A percentile compares a stretch with the other conserved stretches of the same genome.
These are phyloP conservation scores for Deakozyma indianensis DNA, from an alignment of 805 yeast genomes.

Conservation along the genomic window DNA sequence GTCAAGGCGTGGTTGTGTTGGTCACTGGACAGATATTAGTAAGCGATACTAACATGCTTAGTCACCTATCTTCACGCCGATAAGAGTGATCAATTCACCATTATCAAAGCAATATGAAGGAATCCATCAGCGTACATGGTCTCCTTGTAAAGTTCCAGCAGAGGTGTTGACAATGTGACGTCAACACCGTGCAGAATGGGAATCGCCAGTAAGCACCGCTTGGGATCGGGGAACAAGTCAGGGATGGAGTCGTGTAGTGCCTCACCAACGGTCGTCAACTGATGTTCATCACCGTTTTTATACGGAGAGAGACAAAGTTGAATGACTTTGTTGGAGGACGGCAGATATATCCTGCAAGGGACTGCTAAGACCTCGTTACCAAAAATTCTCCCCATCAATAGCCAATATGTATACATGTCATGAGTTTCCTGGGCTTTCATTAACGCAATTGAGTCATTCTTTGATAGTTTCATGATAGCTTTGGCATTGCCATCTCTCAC, in stretches of 20 bases:
- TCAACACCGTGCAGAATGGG: slow-evolving; percentile 44
- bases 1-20: no score
- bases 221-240: slow-evolving; percentile 30
- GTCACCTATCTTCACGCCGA: no score
- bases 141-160: slow-evolving; percentile 31
- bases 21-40: no score
- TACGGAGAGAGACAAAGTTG: slow-evolving; percentile 20
- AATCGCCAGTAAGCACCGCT: slow-evolving; percentile 24
- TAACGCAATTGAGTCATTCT: slow-evolving; percentile 39
- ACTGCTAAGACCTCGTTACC: slow-evolving; percentile 10
- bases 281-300: slow-evolving; percentile 7
- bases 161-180: slow-evolving; percentile 29
- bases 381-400: slow-evolving; percentile 11
- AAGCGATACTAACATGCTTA: no score
- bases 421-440: slow-evolving; percentile 29
- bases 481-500: slow-evolving; percentile 67
- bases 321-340: slow-evolving; percentile 21
- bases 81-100: background rate
- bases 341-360: slow-evolving; percentile 22
- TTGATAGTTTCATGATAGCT: slow-evolving; percentile 63
- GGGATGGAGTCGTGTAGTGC: slow-evolving; percentile 29
- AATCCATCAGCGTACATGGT: slow-evolving; percentile 50
- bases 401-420: slow-evolving; percentile 16
- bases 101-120: slow-evolving; percentile 30
- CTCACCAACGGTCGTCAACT: slow-evolving; percentile 23